Evolutionary conservation across 2,329 filamentous ascomycete species (phyloP).

Genomic region (Ophiobolus disseminans): DNA sequence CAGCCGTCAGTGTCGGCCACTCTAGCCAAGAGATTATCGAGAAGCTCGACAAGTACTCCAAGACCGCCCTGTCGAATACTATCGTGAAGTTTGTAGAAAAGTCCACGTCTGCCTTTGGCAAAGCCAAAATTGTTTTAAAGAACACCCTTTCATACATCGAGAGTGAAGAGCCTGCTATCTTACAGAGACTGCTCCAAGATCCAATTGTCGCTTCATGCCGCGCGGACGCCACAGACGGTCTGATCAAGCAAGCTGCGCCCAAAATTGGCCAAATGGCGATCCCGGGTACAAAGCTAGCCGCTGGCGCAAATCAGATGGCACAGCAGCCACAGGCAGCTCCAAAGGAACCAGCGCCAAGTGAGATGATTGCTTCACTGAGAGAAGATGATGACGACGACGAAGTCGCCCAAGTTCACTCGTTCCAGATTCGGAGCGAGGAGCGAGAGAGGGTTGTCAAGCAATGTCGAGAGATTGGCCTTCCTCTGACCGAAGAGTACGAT

Average conservation of each 20-base stretch:
- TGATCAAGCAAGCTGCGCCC: slow-evolving; percentile 81
- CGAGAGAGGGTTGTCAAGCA: slow-evolving; percentile 90
- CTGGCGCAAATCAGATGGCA: slow-evolving; percentile 76
- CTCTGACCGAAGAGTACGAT: slow-evolving; percentile 95
- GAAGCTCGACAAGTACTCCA: slow-evolving; percentile 85
- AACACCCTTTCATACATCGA: slow-evolving; percentile 95
- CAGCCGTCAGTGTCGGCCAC: slow-evolving; percentile 92
- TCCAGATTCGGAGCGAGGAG: slow-evolving; percentile 82
- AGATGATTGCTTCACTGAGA: slow-evolving; percentile 72
- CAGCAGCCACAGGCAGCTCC: slow-evolving; percentile 42
- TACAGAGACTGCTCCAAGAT: slow-evolving; percentile 87
- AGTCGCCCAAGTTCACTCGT: slow-evolving; percentile 86
- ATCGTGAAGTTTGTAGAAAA: slow-evolving; percentile 81
- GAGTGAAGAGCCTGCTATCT: slow-evolving; percentile 83
- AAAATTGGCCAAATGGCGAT: slow-evolving; percentile 90
- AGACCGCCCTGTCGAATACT: slow-evolving; percentile 82
- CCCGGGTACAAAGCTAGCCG: slow-evolving; percentile 91
- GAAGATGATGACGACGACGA: slow-evolving; percentile 83
- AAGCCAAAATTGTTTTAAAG: slow-evolving; percentile 93
- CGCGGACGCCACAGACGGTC: slow-evolving; percentile 73
- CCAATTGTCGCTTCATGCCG: slow-evolving; percentile 79
- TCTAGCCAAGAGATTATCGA: slow-evolving; percentile 88
- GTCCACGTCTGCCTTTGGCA: slow-evolving; percentile 90
- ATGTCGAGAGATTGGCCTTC: slow-evolving; percentile 84
- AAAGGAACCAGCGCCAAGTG: slow-evolving; percentile 50